Conservation (phyloP, 495 filamentous ascomycete genomes). For the Penicillium pulvis region DNA sequence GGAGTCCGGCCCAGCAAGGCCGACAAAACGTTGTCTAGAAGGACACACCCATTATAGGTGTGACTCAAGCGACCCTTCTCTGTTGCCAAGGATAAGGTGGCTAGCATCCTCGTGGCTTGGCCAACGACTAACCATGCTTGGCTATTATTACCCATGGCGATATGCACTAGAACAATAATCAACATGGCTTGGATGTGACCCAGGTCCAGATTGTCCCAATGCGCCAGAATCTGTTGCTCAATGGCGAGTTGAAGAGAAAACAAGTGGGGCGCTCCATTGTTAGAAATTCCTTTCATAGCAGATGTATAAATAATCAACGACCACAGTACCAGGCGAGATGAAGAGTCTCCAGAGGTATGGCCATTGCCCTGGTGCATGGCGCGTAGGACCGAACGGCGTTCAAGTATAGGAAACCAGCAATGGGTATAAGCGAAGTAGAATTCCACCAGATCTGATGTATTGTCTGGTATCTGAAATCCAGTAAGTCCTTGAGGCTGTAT, state of each 20-base stretch:
- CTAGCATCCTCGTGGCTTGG: conserved; percentile 50
- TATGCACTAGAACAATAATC: conserved; percentile 53
- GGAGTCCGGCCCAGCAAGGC: conserved; percentile 14
- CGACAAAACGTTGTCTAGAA: conserved; percentile 28
- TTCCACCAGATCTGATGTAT: conserved; percentile 49
- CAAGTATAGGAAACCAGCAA: conserved; percentile 65
- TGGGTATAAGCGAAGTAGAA: conserved; percentile 67
- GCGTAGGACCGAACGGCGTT: conserved; percentile 57
- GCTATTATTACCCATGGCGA: conserved; percentile 41
- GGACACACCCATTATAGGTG: conserved; percentile 24
- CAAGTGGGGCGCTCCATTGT: background rate
- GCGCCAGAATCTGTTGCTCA: conserved; percentile 4
- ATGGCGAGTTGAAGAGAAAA: conserved; percentile 16
- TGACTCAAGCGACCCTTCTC: conserved; percentile 20
- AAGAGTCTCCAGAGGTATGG: conserved; percentile 13
- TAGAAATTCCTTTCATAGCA: background rate
- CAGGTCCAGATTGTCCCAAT: conserved; percentile 41
- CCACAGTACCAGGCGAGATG: conserved; percentile 28
- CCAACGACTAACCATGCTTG: conserved; percentile 55
- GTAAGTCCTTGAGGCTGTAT: background rate
- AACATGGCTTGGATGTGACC: conserved; percentile 58
- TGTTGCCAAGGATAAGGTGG: conserved; percentile 13
- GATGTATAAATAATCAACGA: conserved; percentile 24
- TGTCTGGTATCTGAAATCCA: conserved; percentile 16
- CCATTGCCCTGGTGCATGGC: conserved; percentile 18